Evolutionary conservation across 75 land plant species (phyloP).

Genomic region (Pinus albicaulis): DNA sequence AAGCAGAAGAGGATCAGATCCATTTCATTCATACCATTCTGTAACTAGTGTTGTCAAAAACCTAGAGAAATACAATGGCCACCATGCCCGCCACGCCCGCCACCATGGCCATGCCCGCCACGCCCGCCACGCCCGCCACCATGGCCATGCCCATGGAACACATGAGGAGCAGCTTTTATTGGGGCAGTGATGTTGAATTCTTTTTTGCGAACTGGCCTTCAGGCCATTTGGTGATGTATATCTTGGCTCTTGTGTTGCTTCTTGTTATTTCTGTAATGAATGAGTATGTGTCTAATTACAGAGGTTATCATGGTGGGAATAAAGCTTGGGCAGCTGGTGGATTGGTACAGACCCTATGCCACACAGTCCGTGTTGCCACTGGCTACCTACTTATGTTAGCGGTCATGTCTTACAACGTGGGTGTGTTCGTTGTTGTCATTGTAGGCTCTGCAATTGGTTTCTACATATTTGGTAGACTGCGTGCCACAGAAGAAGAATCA

Average conservation of each 20-base stretch:
- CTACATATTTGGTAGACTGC: conserved; percentile 10
- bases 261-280: not conserved
- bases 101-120: no score
- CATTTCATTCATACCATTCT: no score
- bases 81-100: no score
- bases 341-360: not conserved
- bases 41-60: no score
- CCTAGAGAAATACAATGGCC: no score
- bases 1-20: no score
- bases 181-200: not conserved
- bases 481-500: no score
- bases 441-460: conserved; percentile 29
- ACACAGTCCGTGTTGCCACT: not conserved
- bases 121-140: no score
- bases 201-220: not conserved
- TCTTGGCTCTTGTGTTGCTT: not conserved
- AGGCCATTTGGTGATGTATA: not conserved
- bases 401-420: conserved; percentile 38
- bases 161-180: not conserved
- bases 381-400: conserved; percentile 40
- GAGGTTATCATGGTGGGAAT: not conserved
- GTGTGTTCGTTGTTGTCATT: conserved; percentile 27
- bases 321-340: not conserved
- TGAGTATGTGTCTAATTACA: not conserved
- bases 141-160: no score